Evolutionary conservation across 495 filamentous ascomycete species (phyloP).

Genomic region (Penicillium dipodomyicola): DNA sequence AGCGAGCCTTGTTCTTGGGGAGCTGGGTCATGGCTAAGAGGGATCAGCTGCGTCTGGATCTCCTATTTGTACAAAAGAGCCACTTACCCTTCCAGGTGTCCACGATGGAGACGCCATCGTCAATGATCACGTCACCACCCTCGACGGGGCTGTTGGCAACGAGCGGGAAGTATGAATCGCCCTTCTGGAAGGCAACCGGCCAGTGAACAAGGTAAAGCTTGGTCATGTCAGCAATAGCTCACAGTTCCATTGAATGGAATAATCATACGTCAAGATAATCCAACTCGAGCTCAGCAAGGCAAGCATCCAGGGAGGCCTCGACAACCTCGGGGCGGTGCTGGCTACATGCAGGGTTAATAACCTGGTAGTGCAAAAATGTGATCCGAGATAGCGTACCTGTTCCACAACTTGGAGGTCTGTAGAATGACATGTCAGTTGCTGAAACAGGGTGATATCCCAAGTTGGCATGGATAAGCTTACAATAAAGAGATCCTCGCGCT

Average conservation of each 20-base stretch:
- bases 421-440: slow-evolving; percentile 3
- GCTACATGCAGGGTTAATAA: slow-evolving; percentile 19
- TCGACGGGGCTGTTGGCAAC: slow-evolving; percentile 34
- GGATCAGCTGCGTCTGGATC: slow-evolving; percentile 2
- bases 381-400: slow-evolving; percentile 18
- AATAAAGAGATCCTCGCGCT: slow-evolving; percentile 52
- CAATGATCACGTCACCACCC: slow-evolving; percentile 44
- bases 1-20: slow-evolving; percentile 50
- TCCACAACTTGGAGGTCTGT: slow-evolving; percentile 52
- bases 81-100: slow-evolving; percentile 50
- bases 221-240: neutral
- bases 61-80: neutral
- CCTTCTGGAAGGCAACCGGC: slow-evolving; percentile 48
- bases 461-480: slow-evolving; percentile 22
- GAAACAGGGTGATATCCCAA: neutral
- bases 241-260: neutral
- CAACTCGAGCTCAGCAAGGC: slow-evolving; percentile 47
- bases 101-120: slow-evolving; percentile 48
- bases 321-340: slow-evolving; percentile 49
- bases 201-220: slow-evolving; percentile 54
- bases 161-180: slow-evolving; percentile 45
- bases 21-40: slow-evolving; percentile 48
- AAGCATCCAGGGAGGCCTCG: slow-evolving; percentile 45
- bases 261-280: slow-evolving; percentile 48
- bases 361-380: neutral